phyloP scores from a whole-genome alignment of 1,284 basidiomycete genomes.

The Ceratobasidium sp. region DNA sequence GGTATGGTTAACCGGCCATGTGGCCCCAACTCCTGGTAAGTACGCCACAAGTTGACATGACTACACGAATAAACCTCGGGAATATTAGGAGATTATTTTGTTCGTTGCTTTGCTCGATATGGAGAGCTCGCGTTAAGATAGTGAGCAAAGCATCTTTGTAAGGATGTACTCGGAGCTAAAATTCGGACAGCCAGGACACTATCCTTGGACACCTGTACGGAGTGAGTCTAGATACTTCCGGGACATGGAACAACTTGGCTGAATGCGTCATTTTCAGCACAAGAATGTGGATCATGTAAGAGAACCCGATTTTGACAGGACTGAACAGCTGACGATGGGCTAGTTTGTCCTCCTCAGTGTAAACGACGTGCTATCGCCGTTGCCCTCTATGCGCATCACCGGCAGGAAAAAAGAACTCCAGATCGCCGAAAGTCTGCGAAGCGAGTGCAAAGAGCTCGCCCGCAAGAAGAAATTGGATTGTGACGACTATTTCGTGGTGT shows the following conservation, averaged over 20 bases:
- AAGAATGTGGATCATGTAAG: constrained; percentile 80
- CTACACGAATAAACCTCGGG: constrained; percentile 11
- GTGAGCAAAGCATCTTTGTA: neutral
- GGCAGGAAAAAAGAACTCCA: constrained; percentile 34
- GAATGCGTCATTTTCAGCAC: constrained; percentile 55
- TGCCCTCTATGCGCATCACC: constrained; percentile 21
- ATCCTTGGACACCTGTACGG: constrained; percentile 91
- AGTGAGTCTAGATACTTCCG: constrained; percentile 54
- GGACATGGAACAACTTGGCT: neutral
- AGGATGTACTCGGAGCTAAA: neutral
- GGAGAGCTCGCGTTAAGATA: constrained; percentile 57
- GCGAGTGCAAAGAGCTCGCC: constrained; percentile 40
- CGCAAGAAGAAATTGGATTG: constrained; percentile 61
- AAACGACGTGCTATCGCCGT: constrained; percentile 4
- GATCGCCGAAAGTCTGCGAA: constrained; percentile 32
- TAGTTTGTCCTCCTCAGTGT: constrained; percentile 28
- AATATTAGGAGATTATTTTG: constrained; percentile 74
- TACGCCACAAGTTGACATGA: constrained; percentile 24
- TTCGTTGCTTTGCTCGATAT: constrained; percentile 85
- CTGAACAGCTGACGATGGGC: neutral
- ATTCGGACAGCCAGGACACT: constrained; percentile 69
- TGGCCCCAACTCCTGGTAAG: constrained; percentile 53
- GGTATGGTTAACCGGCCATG: constrained; percentile 61
- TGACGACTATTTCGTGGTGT: constrained; percentile 73
- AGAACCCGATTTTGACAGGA: constrained; percentile 14